Base-by-base conservation (phyloP, 208 protist genomes). In the Blastocrithidia nonstop region DNA sequence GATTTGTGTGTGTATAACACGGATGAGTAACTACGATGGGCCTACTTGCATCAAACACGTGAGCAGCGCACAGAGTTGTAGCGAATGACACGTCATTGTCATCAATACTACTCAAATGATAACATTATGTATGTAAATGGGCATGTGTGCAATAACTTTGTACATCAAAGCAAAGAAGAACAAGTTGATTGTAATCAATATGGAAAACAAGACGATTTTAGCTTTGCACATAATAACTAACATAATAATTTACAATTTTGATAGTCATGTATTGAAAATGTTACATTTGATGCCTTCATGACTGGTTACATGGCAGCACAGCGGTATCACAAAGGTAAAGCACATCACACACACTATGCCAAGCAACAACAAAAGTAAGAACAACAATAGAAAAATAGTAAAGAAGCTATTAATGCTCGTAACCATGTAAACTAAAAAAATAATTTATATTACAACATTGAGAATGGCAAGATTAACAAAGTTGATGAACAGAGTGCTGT, bases 1-100 rank as follows among this genome's bases (percentile, higher is more conserved):
- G 77, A 82, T 11, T 51, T 40, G n/a, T 69, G 69, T 24, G 38
- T 87, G 39, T 79, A 58, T 54, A 60, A 67, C 3, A 82, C 77
- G 0, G 72, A 87, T 36, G 66, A 54, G 52, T 66, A 60, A 45
- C 50, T 87, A 38, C 56, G 77, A 3, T 50, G 67, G 50, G 50
- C 57, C 11, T 87, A 87, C 57, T 45, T 46, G 41, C 42, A 35
- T 24, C 67, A 81, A 54, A 25, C 79, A 31, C 40, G 51, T 31
- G 25, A 59, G 17, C 56, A 76, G 32, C 56, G 52, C 26, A 39
- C 47, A 21, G 56, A 58, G 22, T 33, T 45, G 27, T 36, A 67
- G 26, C 45, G 44, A 4, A 32, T 57, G n/a, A n/a, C n/a, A n/a
- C n/a, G n/a, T n/a, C n/a, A n/a, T n/a, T n/a, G n/a, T n/a, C n/a